Base-by-base conservation (phyloP, 1,284 basidiomycete genomes). In the Neolentinus lepideus region DNA sequence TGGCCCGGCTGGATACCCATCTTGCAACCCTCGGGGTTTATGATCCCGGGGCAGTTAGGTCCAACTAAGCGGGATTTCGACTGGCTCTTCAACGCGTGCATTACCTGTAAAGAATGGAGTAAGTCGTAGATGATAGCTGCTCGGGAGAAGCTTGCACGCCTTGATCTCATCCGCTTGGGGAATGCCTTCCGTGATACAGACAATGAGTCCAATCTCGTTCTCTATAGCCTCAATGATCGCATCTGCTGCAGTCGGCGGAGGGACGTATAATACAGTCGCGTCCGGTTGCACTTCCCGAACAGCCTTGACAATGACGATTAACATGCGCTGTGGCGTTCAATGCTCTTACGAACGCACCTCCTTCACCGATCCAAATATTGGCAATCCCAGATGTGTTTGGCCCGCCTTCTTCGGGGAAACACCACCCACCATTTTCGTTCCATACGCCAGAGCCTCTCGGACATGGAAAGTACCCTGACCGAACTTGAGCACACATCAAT, bases 1-100 rank as follows among this genome's bases (percentile, higher is more conserved):
- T 97, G 94, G 43, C 95, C 96, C 25, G 97, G 97, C 77, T 98
- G 96, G 70, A 99, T 99, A 59, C 97, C 97, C 85, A 99, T 98
- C 80, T 99, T 99, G 80, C 97, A 99, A 16, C 96, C 96, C 56
- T 90, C 81, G 26, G 94, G 93, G 69, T 95, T 94, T 68, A 99
- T 98, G 66, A 99, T 88, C 70, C 97, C 97, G 3, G 97, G 97
- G 75, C 97, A 99, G 75, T 99, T 99, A 48, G 94, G 94, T 29
- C 94, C 94, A 53, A 97, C 90, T 63, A 99, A 88, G 64, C 97
- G 88, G 58, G 93, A 96, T 68, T 92, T 94, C 61, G 86, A 93
- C 73, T 99, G 97, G 68, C 86, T 89, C 70, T 90, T 92, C 64
- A 99, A 83, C 16, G 93, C 97, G 68, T 97, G 90, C 75, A 92